phyloP scores from a whole-genome alignment of 2,329 filamentous ascomycete species.

The Pochonia chlamydosporia region DNA sequence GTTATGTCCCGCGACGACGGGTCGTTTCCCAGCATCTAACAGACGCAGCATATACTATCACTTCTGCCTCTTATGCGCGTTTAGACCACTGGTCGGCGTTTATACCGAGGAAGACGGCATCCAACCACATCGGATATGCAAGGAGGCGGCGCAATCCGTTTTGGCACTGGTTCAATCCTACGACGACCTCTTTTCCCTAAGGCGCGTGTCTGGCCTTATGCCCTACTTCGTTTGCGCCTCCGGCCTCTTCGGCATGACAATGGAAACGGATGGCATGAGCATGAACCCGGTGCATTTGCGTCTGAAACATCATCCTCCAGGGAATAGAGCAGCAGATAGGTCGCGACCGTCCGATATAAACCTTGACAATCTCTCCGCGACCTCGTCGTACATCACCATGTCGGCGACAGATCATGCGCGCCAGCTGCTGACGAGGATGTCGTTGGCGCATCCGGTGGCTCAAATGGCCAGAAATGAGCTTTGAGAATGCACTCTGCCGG shows the following conservation, averaged over 20 bases:
- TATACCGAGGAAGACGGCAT: neutral
- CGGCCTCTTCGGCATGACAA: constrained; percentile 6
- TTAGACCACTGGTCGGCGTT: constrained; percentile 7
- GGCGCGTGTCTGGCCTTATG: constrained; percentile 11
- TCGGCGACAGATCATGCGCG: constrained; percentile 6
- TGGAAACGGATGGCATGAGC: neutral
- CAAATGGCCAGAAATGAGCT: neutral
- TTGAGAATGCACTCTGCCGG: no score
- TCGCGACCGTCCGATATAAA: neutral
- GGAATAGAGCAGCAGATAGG: neutral
- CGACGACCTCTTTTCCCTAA: constrained; percentile 13
- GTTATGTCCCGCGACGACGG: neutral
- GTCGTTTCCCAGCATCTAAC: neutral
- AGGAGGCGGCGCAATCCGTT: constrained; percentile 9
- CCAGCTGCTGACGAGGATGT: constrained; percentile 7
- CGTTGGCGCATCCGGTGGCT: neutral
- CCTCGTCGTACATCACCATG: neutral
- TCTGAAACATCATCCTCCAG: neutral
- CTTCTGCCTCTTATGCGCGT: constrained; percentile 11
- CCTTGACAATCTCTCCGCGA: neutral
- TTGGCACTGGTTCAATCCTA: constrained; percentile 12
- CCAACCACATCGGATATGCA: constrained; percentile 7
- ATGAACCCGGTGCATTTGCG: neutral
- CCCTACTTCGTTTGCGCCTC: constrained; percentile 13
- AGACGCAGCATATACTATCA: constrained; percentile 14